Conservation (phyloP, 805 yeast genomes). For the Lachancea nothofagi region DNA sequence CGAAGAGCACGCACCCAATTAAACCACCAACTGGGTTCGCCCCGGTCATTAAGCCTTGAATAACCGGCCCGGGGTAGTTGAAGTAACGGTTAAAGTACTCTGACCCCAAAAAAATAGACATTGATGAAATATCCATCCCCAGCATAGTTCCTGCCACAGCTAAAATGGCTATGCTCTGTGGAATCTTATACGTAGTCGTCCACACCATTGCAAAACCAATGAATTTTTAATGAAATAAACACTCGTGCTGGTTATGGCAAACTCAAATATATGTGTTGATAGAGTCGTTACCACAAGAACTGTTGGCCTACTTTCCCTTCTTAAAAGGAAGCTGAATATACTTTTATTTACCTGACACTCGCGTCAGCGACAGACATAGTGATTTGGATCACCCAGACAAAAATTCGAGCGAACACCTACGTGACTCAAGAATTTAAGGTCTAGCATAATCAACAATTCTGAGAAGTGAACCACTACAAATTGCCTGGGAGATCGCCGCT, state of each 20-base stretch:
- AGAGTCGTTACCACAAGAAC: too few relatives aligned
- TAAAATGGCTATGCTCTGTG: slow-evolving; percentile 48
- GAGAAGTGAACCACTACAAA: too few relatives aligned
- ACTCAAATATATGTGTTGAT: too few relatives aligned
- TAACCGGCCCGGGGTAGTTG: slow-evolving; percentile 45
- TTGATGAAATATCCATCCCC: slow-evolving; percentile 77
- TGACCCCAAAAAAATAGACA: slow-evolving; percentile 59
- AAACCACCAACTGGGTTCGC: slow-evolving; percentile 66
- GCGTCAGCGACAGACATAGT: slow-evolving; percentile 1
- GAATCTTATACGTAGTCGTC: slow-evolving; percentile 36
- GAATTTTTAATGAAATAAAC: background rate
- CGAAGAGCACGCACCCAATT: slow-evolving; percentile 58
- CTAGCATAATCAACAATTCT: too few relatives aligned
- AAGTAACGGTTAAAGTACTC: slow-evolving; percentile 47
- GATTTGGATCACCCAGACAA: too few relatives aligned
- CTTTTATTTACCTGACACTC: background rate
- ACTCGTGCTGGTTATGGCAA: background rate
- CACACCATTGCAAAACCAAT: too few relatives aligned
- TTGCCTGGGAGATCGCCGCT: too few relatives aligned
- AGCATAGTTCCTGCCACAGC: slow-evolving; percentile 66
- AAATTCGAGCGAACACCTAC: too few relatives aligned
- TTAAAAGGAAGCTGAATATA: background rate
- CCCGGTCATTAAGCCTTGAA: slow-evolving; percentile 71
- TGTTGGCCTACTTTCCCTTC: too few relatives aligned
- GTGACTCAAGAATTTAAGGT: too few relatives aligned